Conservation (phyloP, 2,329 filamentous ascomycete species). For the Ophiocordyceps robertsii region DNA sequence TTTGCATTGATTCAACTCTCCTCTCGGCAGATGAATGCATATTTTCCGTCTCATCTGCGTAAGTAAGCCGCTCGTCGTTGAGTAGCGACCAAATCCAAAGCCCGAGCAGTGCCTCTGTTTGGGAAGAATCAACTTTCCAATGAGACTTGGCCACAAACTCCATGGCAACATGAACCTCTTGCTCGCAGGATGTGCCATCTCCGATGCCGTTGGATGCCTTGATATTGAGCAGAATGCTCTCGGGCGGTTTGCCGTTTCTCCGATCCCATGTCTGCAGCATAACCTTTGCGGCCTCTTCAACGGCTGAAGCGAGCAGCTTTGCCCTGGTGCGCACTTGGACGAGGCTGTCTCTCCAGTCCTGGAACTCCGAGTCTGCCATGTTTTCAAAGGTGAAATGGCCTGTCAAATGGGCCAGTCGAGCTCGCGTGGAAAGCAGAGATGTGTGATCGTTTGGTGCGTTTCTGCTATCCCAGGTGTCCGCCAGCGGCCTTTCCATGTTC, state of each 20-base stretch:
- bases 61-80: not conserved
- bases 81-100: slow-evolving; percentile 7
- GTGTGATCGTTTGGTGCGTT: too few relatives aligned
- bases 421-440: not conserved
- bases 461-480: too few relatives aligned
- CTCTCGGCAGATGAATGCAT: not conserved
- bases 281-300: not conserved
- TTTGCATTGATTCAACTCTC: not conserved
- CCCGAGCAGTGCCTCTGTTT: slow-evolving; percentile 8
- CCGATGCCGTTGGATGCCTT: not conserved
- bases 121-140: slow-evolving; percentile 6
- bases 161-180: not conserved
- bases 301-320: not conserved
- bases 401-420: not conserved
- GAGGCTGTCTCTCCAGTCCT: not conserved
- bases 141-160: not conserved
- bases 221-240: not conserved
- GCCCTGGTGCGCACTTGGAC: not conserved
- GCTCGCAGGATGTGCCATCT: not conserved
- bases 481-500: too few relatives aligned
- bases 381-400: not conserved
- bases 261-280: not conserved
- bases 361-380: not conserved
- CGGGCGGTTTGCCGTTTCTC: not conserved
- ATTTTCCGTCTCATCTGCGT: not conserved